Percentiles rank a stretch among this genome's conserved stretches.
These are phyloP conservation scores for Leccinum fallax DNA, from an alignment of 1,284 basidiomycete genomes.

Conservation along the genomic window DNA sequence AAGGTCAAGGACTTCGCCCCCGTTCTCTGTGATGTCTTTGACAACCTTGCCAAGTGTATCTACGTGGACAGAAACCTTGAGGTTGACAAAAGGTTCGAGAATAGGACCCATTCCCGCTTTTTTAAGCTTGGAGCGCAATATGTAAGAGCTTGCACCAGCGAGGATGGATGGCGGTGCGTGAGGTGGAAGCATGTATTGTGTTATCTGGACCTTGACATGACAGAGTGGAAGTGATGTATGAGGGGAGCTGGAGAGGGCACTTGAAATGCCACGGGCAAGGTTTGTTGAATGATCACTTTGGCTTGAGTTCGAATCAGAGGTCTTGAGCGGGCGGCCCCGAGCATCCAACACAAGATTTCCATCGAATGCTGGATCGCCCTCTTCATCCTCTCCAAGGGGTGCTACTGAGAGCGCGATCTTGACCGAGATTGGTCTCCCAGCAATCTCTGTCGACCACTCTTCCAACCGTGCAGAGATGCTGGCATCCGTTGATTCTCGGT, in stretches of 20 bases:
- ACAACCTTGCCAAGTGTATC: conserved; percentile 72
- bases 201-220: conserved; percentile 59
- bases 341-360: conserved; percentile 68
- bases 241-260: conserved; percentile 72
- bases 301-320: conserved; percentile 51
- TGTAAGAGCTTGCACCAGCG: conserved; percentile 62
- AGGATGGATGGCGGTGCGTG: conserved; percentile 54
- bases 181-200: conserved; percentile 43
- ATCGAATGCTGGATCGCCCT: conserved; percentile 69
- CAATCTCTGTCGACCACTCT: conserved; percentile 62
- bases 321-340: conserved; percentile 51
- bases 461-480: conserved; percentile 35
- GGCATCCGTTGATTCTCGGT: conserved; percentile 68
- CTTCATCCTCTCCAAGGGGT: conserved; percentile 54
- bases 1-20: conserved; percentile 72
- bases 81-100: conserved; percentile 71
- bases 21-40: conserved; percentile 75
- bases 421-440: conserved; percentile 52
- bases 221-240: conserved; percentile 72
- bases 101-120: conserved; percentile 66
- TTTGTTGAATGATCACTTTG: conserved; percentile 48
- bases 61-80: conserved; percentile 68
- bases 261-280: conserved; percentile 68
- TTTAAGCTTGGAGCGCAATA: conserved; percentile 61
- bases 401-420: conserved; percentile 55